Evolutionary conservation across 495 filamentous ascomycete species (phyloP).

Genomic region (Viridothelium virens): DNA sequence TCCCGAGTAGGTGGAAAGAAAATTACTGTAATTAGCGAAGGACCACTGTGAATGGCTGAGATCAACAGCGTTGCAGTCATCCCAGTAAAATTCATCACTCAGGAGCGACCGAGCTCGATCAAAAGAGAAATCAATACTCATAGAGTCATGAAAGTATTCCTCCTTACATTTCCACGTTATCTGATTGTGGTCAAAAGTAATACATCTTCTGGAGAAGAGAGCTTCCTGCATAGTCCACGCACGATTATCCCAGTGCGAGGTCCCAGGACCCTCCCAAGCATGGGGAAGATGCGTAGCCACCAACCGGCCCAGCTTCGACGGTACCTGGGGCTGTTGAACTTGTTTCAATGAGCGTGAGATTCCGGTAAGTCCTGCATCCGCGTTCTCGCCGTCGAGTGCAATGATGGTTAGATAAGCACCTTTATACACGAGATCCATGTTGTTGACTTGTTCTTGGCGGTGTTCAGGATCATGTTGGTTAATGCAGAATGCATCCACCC

Average conservation of each 20-base stretch:
- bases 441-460: conserved; percentile 1
- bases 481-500: conserved; percentile 1
- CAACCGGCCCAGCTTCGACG: neutral
- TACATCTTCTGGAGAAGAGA: neutral
- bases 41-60: too few relatives aligned
- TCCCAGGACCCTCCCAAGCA: neutral
- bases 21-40: too few relatives aligned
- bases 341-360: neutral
- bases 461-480: neutral
- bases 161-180: too few relatives aligned
- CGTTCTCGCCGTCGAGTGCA: conserved; percentile 2
- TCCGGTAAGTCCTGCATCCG: conserved; percentile 1
- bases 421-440: conserved; percentile 11
- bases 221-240: conserved; percentile 14
- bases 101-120: too few relatives aligned
- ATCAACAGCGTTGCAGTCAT: too few relatives aligned
- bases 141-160: too few relatives aligned
- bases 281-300: neutral
- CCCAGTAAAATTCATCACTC: too few relatives aligned
- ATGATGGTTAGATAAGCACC: conserved; percentile 4
- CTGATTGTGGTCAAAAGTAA: too few relatives aligned
- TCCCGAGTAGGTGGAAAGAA: too few relatives aligned
- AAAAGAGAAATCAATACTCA: too few relatives aligned
- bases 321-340: neutral
- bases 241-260: neutral